Conservation (phyloP, 1,139 yeast genomes). For the Saccharomyces hybrid region DNA sequence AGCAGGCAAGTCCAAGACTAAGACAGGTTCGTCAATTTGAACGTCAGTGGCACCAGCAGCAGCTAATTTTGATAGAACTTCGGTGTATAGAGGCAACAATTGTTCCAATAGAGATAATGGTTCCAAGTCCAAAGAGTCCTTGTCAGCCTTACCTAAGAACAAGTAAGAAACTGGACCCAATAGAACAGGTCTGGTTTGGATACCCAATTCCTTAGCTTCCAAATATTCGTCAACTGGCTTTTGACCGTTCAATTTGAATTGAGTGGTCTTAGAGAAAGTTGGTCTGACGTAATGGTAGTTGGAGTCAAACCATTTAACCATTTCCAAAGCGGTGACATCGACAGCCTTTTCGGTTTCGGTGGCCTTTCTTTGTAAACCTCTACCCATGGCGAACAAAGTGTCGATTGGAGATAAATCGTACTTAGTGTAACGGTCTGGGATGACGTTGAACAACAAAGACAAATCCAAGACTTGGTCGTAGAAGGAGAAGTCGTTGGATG, state of each 20-base stretch:
- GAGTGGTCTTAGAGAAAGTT: conserved; percentile 90
- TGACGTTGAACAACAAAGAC: conserved; percentile 85
- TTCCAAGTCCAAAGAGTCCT: conserved; percentile 90
- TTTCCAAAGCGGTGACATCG: conserved; percentile 97
- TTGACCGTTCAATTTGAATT: conserved; percentile 89
- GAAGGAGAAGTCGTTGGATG: conserved; percentile 96
- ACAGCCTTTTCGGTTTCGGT: conserved; percentile 82
- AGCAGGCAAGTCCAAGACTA: conserved; percentile 88
- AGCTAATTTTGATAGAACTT: conserved; percentile 76
- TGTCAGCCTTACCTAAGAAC: conserved; percentile 94
- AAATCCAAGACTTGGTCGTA: conserved; percentile 95
- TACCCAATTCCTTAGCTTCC: conserved; percentile 94
- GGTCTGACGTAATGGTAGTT: conserved; percentile 99
- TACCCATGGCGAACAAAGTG: conserved; percentile 97
- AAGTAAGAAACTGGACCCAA: conserved; percentile 95
- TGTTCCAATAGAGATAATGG: conserved; percentile 84
- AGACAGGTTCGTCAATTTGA: conserved; percentile 95
- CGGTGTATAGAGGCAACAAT: conserved; percentile 86
- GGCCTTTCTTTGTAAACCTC: conserved; percentile 98
- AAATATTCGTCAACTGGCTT: conserved; percentile 96
- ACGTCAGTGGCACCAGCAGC: conserved; percentile 93
- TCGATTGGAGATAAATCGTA: conserved; percentile 83
- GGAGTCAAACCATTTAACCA: conserved; percentile 99
- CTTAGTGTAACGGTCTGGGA: conserved; percentile 95
- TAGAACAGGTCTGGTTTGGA: conserved; percentile 94